Evolutionary conservation across 257 asterid species (phyloP).

Genomic region (Nicotiana paniculata): DNA sequence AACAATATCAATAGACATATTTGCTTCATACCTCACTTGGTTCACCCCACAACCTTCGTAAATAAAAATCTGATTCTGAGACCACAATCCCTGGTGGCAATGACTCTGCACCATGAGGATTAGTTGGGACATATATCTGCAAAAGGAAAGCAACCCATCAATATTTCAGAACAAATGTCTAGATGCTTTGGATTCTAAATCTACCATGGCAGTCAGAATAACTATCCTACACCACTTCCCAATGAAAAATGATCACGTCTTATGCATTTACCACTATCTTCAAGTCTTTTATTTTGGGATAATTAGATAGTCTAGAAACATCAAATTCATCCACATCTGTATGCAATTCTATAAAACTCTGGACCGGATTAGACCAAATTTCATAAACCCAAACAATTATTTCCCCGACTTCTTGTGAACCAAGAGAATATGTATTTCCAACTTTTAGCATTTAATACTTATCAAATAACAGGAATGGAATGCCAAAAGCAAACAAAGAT

Average conservation of each 20-base stretch:
- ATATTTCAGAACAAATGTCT: not conserved
- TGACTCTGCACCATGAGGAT: slow-evolving; percentile 98
- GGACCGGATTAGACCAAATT: not conserved
- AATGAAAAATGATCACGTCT: not conserved
- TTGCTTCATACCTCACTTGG: slow-evolving; percentile 68
- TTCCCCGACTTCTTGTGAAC: not conserved
- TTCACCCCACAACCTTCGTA: slow-evolving; percentile 98
- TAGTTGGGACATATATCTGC: slow-evolving; percentile 87
- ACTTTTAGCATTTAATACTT: not conserved
- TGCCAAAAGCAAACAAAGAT: not conserved
- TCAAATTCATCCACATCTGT: too few relatives aligned
- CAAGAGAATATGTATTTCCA: not conserved
- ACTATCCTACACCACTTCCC: not conserved
- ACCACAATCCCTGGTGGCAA: slow-evolving; percentile 98
- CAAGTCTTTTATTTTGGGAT: too few relatives aligned
- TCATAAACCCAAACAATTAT: not conserved
- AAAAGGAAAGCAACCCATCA: slow-evolving; percentile 1
- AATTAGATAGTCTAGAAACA: too few relatives aligned
- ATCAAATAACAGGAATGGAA: not conserved
- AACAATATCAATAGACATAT: not conserved
- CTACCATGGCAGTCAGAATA: not conserved
- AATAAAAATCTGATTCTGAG: slow-evolving; percentile 78
- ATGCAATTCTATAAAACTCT: too few relatives aligned
- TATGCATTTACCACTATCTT: not conserved
- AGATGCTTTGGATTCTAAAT: not conserved